These are phyloP conservation scores for Plasmodium gonderi DNA, from an alignment of 169 alveolate species.

Conservation along the genomic window DNA sequence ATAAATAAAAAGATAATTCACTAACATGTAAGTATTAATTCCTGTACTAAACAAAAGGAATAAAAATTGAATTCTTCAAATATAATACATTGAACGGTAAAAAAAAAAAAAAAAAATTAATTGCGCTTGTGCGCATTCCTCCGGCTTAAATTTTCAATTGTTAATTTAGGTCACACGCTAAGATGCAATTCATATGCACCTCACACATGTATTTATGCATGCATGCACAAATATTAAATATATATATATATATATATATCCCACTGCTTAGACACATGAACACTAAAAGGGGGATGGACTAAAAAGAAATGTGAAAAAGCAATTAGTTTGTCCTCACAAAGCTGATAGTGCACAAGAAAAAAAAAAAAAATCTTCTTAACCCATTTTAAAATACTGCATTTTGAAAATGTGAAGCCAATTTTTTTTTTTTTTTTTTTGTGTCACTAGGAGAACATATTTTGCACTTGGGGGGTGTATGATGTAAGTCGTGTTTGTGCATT, in stretches of 20 bases:
- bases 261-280: not conserved
- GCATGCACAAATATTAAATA: not conserved
- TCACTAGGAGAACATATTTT: too few relatives aligned
- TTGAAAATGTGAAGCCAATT: not conserved
- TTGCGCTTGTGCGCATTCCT: not conserved
- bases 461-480: too few relatives aligned
- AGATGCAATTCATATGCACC: not conserved
- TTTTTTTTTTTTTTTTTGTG: not conserved
- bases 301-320: not conserved
- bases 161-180: not conserved
- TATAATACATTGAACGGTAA: not conserved
- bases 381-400: not conserved
- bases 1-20: too few relatives aligned
- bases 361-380: not conserved
- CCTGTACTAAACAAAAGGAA: too few relatives aligned
- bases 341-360: not conserved
- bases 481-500: too few relatives aligned
- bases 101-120: not conserved
- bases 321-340: not conserved
- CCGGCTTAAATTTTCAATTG: not conserved
- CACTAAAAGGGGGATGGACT: not conserved
- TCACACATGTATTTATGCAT: too few relatives aligned
- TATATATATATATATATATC: not conserved
- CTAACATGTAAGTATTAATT: too few relatives aligned
- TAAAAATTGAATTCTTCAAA: not conserved